Base-by-base conservation (phyloP, 1,284 basidiomycete genomes). In the Ceratobasidium sp. region DNA sequence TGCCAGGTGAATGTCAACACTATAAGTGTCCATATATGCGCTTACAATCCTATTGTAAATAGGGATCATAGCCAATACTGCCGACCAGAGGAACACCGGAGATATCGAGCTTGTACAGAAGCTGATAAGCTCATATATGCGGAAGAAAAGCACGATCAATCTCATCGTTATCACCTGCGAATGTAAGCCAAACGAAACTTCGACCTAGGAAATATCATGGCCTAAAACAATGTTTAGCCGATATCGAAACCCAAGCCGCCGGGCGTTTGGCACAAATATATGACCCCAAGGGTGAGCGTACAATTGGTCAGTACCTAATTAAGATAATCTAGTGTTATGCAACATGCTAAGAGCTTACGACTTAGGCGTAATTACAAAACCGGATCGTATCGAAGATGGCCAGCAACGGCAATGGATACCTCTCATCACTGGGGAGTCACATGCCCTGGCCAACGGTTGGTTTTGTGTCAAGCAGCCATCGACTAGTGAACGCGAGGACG, bases 381-480 rank as follows among this genome's bases (percentile, higher is more conserved):
- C 90, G 0, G 91, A 92, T 66, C 85, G 83, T 5, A 82, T 91
- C 2, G 81, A 84, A 0, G 60, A 81, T 0, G 89, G 89, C 0
- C 53, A 56, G n/a, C 26, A 56, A 17, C 26, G 15, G 85, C 87
- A 0, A 86, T 84, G 8, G 85, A 85, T 58, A 69, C 84, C 2
- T 87, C 82, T 11, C 77, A 83, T 23, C 77, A 80, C 49, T 91
- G 90, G 90, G 82, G 85, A n/a, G 85, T 86, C 1, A 84, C 82
- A 89, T 77, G 76, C 42, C 1, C 84, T 91, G 11, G 85, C 80
- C 17, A 89, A 89, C 65, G 91, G 91, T 0, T 92, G 91, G 79
- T 91, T 88, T 77, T 91, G 90, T 63, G 89, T 90, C 47, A 89
- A 89, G 47, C 88, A 91, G n/a, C 89, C 90, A 0, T 87, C 90